Evolutionary conservation across 2,329 filamentous ascomycete species (phyloP).

Genomic region (Ascochyta clinopodiicola): DNA sequence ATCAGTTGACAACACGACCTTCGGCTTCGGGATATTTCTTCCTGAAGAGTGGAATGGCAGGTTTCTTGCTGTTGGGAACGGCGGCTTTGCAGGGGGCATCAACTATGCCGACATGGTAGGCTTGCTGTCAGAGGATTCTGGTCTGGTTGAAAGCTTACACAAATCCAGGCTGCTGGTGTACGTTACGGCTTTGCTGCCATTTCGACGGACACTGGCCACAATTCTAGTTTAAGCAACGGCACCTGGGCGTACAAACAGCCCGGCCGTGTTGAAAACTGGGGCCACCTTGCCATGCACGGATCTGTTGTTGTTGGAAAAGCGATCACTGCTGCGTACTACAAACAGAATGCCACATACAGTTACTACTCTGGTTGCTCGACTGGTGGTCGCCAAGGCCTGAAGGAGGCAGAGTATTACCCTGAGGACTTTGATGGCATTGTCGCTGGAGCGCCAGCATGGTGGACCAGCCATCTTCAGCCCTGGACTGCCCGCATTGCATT

Average conservation of each 20-base stretch:
- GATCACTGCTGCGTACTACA: conserved; percentile 59
- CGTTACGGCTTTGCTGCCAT: conserved; percentile 54
- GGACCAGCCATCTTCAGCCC: conserved; percentile 55
- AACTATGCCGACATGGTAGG: conserved; percentile 58
- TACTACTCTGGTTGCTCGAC: conserved; percentile 67
- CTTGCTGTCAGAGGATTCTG: not conserved
- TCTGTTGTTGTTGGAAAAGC: conserved; percentile 57
- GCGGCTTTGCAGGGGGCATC: conserved; percentile 56
- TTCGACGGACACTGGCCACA: conserved; percentile 56
- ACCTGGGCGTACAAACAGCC: conserved; percentile 50
- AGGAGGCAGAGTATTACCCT: conserved; percentile 60
- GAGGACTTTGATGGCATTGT: conserved; percentile 65
- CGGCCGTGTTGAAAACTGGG: conserved; percentile 50
- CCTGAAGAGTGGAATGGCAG: conserved; percentile 49
- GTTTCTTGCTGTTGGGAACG: conserved; percentile 53
- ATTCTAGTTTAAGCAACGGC: conserved; percentile 42
- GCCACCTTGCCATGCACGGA: conserved; percentile 52
- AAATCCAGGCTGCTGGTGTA: conserved; percentile 27
- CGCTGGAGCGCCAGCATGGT: conserved; percentile 62
- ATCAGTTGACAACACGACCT: conserved; percentile 44
- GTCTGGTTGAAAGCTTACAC: not conserved
- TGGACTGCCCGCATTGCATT: conserved; percentile 55
- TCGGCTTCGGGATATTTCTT: conserved; percentile 49
- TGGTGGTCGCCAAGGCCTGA: conserved; percentile 65
- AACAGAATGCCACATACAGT: conserved; percentile 50